These are phyloP conservation scores for Aspergillus melleus DNA, from an alignment of 2,329 filamentous ascomycete genomes.

Conservation along the genomic window DNA sequence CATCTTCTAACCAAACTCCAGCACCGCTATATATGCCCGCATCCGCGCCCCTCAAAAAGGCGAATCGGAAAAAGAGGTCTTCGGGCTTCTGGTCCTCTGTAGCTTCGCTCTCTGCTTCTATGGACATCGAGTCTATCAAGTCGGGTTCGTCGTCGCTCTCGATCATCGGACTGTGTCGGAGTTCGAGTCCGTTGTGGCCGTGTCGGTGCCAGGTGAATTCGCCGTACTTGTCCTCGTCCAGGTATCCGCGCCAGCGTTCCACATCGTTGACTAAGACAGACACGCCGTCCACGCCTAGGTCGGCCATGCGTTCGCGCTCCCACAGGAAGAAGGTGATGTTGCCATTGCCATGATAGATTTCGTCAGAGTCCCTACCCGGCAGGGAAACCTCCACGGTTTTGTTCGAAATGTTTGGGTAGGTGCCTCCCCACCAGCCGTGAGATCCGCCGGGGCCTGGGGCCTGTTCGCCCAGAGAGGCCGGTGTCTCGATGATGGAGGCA, in stretches of 20 bases:
- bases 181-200: slow-evolving; percentile 41
- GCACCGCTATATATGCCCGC: slow-evolving; percentile 40
- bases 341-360: slow-evolving; percentile 41
- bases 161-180: slow-evolving; percentile 26
- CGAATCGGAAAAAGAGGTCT: slow-evolving; percentile 49
- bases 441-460: slow-evolving; percentile 43
- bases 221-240: slow-evolving; percentile 49
- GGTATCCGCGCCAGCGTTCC: slow-evolving; percentile 59
- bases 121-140: slow-evolving; percentile 9
- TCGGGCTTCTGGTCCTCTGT: slow-evolving; percentile 35
- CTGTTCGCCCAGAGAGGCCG: slow-evolving; percentile 62
- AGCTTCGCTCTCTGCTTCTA: slow-evolving; percentile 11
- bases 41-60: slow-evolving; percentile 44
- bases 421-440: slow-evolving; percentile 45
- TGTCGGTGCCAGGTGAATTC: slow-evolving; percentile 54
- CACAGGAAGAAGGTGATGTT: slow-evolving; percentile 50
- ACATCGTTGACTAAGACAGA: slow-evolving; percentile 65
- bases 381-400: slow-evolving; percentile 46
- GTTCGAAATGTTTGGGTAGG: slow-evolving; percentile 56
- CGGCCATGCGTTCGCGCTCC: slow-evolving; percentile 40
- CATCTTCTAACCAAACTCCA: slow-evolving; percentile 42
- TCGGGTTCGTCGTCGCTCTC: slow-evolving; percentile 19
- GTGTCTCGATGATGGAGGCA: slow-evolving; percentile 82
- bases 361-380: slow-evolving; percentile 28
- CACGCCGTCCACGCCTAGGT: slow-evolving; percentile 54